Evolutionary conservation across 805 yeast genomes (phyloP), one percentile per base, ranked within the genome.

Genomic region (Suhomyces vadensis): DNA sequence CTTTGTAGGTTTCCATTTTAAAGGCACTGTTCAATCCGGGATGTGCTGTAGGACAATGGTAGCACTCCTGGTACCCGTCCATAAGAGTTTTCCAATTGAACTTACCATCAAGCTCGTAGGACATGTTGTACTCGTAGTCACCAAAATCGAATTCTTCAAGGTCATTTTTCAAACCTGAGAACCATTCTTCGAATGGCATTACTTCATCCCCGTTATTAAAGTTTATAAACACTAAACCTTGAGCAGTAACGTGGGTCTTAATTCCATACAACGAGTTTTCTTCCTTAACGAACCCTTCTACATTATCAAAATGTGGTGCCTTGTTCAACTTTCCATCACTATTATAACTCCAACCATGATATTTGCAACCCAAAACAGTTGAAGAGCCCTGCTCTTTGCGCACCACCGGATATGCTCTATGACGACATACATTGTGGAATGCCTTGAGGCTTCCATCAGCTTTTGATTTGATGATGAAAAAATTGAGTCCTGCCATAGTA

Each of bases 1-100:
- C 85, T 50, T 78, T 76, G 60, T 80, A 80, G n/a, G 85, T 80
- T 53, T 76, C 81, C 83, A 80, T 80, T 52, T 65, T 73, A 65
- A 80, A 80, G 9, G 84, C 82, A 24, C 74, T 57, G 40, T 72
- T 69, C 47, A 80, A 64, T 14, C 84, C 84, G 4, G 84, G 84
- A 52, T 80, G 85, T 1, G 84, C 84, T 8, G 84, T 80, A 35
- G 85, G 85, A 59, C 85, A 80, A 58, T 80, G 85, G 63, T 80
- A 80, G 53, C 85, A 80, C 61, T 80, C 85, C 64, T 80, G 83
- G 62, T 80, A 80, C 6, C 85, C 84, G 53, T 80, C 85, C 83
- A 80, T 79, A 48, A 80, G 67, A 4, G 85, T 80, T 54, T 80
- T 80, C 85, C 85, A 80, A 64, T 80, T 80, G 67, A 80, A 80